Evolutionary conservation across 2,329 filamentous ascomycete genomes (phyloP).

Genomic region (Gaeumannomyces sp.): DNA sequence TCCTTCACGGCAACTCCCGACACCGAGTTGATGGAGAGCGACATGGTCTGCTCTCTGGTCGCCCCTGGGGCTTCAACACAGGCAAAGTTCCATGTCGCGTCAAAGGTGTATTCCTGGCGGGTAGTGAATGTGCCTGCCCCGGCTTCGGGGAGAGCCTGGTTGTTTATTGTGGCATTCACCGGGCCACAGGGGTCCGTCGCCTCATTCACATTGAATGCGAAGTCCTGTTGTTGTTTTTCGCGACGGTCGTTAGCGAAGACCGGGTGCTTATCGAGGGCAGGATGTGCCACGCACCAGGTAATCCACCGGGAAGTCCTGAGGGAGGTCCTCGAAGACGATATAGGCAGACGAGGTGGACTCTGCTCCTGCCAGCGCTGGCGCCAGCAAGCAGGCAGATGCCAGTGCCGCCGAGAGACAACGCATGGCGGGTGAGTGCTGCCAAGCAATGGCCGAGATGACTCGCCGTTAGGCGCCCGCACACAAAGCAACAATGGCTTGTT

Average conservation of each 20-base stretch:
- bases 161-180: slow-evolving; percentile 42
- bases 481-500: no score
- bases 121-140: slow-evolving; percentile 37
- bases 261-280: slow-evolving; percentile 7
- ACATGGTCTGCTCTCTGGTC: slow-evolving; percentile 37
- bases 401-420: slow-evolving; percentile 27
- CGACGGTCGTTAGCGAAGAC: slow-evolving; percentile 10
- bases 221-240: slow-evolving; percentile 24
- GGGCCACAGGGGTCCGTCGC: slow-evolving; percentile 39
- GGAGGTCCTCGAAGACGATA: slow-evolving; percentile 19
- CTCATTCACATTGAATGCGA: slow-evolving; percentile 39
- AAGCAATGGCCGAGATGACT: neutral
- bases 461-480: no score
- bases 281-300: slow-evolving; percentile 18
- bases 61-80: slow-evolving; percentile 36
- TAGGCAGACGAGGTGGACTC: slow-evolving; percentile 21
- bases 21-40: slow-evolving; percentile 35
- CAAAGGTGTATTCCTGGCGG: slow-evolving; percentile 30
- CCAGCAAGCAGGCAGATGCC: slow-evolving; percentile 26
- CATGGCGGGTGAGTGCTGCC: slow-evolving; percentile 21
- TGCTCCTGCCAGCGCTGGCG: slow-evolving; percentile 26
- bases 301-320: slow-evolving; percentile 15
- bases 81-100: slow-evolving; percentile 40
- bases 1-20: slow-evolving; percentile 33
- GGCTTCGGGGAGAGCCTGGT: slow-evolving; percentile 33